Evolutionary conservation across 73 alveolate species (phyloP).

Genomic region (Symbiodinium pilosum): DNA sequence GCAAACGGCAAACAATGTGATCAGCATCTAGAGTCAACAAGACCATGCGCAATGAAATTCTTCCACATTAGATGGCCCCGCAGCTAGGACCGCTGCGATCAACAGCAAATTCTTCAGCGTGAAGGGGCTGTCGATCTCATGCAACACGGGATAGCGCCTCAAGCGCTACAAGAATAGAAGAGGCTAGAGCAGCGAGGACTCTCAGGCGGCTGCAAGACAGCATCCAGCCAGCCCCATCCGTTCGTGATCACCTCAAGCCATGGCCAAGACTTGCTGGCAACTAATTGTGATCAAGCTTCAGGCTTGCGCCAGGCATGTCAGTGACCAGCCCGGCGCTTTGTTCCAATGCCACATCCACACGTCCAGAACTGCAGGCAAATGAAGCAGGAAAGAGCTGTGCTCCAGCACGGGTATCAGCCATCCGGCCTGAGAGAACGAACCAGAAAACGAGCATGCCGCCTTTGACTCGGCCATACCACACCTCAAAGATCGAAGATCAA

Average conservation of each 20-base stretch:
- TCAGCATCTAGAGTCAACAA: not conserved
- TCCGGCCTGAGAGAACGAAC: not conserved
- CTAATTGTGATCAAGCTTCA: not conserved
- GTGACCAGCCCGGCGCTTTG: not conserved
- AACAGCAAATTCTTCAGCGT: not conserved
- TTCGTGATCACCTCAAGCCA: not conserved
- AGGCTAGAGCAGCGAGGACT: too few species aligned
- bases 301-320: conserved; percentile 4
- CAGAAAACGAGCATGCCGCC: not conserved
- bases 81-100: not conserved
- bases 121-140: not conserved
- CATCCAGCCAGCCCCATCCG: conserved; percentile 18
- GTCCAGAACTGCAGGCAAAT: not conserved
- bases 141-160: not conserved
- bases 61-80: too few species aligned
- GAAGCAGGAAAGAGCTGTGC: too few species aligned
- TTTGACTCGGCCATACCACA: not conserved
- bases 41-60: too few species aligned
- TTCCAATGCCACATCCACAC: conserved; percentile 4
- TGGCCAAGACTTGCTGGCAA: too few species aligned
- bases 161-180: too few species aligned
- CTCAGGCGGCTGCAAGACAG: not conserved
- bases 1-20: not conserved
- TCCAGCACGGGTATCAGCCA: not conserved
- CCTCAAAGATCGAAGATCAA: too few species aligned